Conservation (phyloP, 1,139 yeast genomes). For the Meyerozyma smithsonii region DNA sequence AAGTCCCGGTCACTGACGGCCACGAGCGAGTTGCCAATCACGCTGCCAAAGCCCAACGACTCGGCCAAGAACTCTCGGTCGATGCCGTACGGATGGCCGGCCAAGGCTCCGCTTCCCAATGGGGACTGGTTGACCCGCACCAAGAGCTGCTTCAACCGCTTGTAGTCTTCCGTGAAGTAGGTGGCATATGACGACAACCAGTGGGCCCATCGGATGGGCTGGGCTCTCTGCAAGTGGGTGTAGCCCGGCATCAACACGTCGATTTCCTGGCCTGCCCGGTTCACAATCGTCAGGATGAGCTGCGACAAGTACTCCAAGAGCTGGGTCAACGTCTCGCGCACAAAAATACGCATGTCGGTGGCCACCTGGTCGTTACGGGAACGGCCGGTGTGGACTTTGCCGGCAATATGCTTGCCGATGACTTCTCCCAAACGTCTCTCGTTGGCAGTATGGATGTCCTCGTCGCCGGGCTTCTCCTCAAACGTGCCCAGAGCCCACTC, state of each 20-base stretch:
- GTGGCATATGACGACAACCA: constrained; percentile 96
- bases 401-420: constrained; percentile 89
- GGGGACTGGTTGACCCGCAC: constrained; percentile 86
- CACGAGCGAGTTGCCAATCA: constrained; percentile 89
- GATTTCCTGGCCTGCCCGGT: constrained; percentile 80
- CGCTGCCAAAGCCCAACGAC: constrained; percentile 72
- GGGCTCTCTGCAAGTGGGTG: constrained; percentile 97
- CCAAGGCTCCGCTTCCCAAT: constrained; percentile 94
- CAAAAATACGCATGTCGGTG: constrained; percentile 93
- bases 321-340: constrained; percentile 68
- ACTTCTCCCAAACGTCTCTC: constrained; percentile 96
- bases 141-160: constrained; percentile 75
- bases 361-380: constrained; percentile 98
- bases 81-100: constrained; percentile 98
- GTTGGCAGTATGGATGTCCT: constrained; percentile 97
- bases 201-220: constrained; percentile 98
- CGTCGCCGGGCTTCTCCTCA: constrained; percentile 88
- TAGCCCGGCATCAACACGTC: constrained; percentile 97
- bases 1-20: constrained; percentile 98
- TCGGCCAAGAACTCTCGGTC: constrained; percentile 86
- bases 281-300: constrained; percentile 61
- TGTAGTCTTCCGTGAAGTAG: constrained; percentile 83
- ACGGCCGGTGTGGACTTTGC: constrained; percentile 97
- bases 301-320: constrained; percentile 54
- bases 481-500: constrained; percentile 82